Evolutionary conservation across 2,329 filamentous ascomycete species (phyloP), one percentile per base, ranked within the genome.

Genomic region (Botryotinia calthae): DNA sequence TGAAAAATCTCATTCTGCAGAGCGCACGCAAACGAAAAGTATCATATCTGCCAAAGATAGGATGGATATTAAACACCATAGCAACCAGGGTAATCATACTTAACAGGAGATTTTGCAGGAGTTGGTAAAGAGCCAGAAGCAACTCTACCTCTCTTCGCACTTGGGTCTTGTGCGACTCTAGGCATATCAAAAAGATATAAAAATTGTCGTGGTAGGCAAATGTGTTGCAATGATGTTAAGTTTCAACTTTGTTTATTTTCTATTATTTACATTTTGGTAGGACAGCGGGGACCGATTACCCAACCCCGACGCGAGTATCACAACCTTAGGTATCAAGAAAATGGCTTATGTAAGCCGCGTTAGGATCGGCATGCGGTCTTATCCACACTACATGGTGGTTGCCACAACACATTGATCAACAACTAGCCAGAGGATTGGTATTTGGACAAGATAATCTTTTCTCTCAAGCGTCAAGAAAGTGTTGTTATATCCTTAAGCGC

Each of bases 141-240:
- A 78, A 81, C 76, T 42, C 78, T 77, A 64, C 79, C 82, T 76
- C 82, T 83, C 78, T 83, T 84, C 69, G 79, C 79, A 75, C 80
- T 81, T 37, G 83, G 82, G 14, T 82, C 81, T 75, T 86, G 85
- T 78, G 84, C 85, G 72, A 87, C 84, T 81, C 87, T 86, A 82
- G 87, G 86, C 87, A 89, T 89, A 51, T 68, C 40, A 16, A 22
- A 42, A 56, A 68, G 37, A 64, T 56, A 28, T 10, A 40, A 42
- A 48, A 54, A n/a, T 66, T 67, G 51, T 46, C 40, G 70, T 58
- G 9, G 31, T 16, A 25, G 28, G 28, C 28, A 40, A 34, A 40
- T 54, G 16, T 37, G 37, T 59, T 59, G 48, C 37, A 67, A 37
- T 59, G 22, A 34, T 59, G 62, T 40, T 42, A 28, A 34, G 34